Evolutionary conservation across 352 stramenopile species (phyloP).

Genomic region (Pythium periplocum): DNA sequence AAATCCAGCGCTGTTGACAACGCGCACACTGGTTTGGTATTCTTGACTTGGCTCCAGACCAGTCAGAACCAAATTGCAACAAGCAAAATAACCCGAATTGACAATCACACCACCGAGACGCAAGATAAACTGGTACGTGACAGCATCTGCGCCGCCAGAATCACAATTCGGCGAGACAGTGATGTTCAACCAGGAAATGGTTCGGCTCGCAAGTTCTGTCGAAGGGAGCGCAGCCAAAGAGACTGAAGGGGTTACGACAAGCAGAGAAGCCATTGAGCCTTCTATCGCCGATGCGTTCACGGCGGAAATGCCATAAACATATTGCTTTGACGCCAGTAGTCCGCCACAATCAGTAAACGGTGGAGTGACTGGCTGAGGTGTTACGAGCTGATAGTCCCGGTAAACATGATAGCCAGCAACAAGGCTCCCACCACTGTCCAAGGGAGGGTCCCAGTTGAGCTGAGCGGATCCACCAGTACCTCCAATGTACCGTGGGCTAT

Average conservation of each 20-base stretch:
- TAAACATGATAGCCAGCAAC: slow-evolving; percentile 55
- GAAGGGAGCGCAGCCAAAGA: slow-evolving; percentile 23
- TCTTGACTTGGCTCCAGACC: slow-evolving; percentile 14
- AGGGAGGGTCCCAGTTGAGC: slow-evolving; percentile 35
- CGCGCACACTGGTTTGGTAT: slow-evolving; percentile 29
- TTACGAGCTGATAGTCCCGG: slow-evolving; percentile 43
- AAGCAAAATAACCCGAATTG: slow-evolving; percentile 26
- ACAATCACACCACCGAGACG: slow-evolving; percentile 7
- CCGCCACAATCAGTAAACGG: slow-evolving; percentile 44
- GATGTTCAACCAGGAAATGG: slow-evolving; percentile 30
- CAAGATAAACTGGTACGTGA: slow-evolving; percentile 37
- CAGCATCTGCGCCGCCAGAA: slow-evolving; percentile 18
- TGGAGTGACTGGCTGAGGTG: slow-evolving; percentile 17
- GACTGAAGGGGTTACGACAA: slow-evolving; percentile 22
- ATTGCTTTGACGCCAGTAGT: slow-evolving; percentile 25
- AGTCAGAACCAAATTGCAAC: slow-evolving; percentile 33
- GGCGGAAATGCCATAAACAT: slow-evolving; percentile 43
- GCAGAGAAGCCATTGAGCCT: slow-evolving; percentile 26
- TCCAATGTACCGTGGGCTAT: slow-evolving; percentile 17
- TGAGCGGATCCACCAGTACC: slow-evolving; percentile 37
- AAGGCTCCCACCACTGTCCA: slow-evolving; percentile 22
- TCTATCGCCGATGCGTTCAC: slow-evolving; percentile 30
- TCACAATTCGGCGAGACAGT: slow-evolving; percentile 32
- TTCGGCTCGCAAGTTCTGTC: slow-evolving; percentile 14
- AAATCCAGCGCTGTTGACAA: slow-evolving; percentile 22